These are phyloP conservation scores for Sarcodon aspratus DNA, from an alignment of 768 basidiomycete species.

Conservation along the genomic window DNA sequence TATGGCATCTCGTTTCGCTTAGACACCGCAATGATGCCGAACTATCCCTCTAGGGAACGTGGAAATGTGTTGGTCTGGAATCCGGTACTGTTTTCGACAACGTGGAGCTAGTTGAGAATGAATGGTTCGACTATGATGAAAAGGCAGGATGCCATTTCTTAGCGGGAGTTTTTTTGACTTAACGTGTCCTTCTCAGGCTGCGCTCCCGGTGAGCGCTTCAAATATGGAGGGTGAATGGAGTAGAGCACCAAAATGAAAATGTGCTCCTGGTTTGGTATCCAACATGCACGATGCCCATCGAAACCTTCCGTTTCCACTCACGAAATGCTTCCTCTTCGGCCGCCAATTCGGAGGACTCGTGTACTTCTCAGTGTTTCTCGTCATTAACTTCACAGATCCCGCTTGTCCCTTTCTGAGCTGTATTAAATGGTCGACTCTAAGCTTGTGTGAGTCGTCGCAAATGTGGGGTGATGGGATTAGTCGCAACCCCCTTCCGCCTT, in stretches of 20 bases:
- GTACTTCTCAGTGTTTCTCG: constrained; percentile 39
- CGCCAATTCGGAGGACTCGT: not conserved
- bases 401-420: too few species aligned
- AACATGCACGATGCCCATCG: constrained; percentile 13
- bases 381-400: constrained; percentile 50
- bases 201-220: constrained; percentile 60
- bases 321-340: not conserved
- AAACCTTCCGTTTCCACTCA: constrained; percentile 21
- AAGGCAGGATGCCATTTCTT: constrained; percentile 24
- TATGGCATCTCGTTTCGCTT: constrained; percentile 18
- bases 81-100: constrained; percentile 48
- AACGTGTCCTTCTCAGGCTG: constrained; percentile 26
- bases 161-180: not conserved
- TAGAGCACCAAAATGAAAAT: constrained; percentile 27
- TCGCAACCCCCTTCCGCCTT: constrained; percentile 18
- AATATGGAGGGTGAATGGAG: constrained; percentile 55
- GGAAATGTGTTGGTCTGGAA: constrained; percentile 61
- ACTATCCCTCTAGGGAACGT: constrained; percentile 44
- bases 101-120: constrained; percentile 51
- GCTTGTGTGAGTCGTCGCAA: too few species aligned
- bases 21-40: not conserved
- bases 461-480: too few species aligned
- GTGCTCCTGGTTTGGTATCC: not conserved
- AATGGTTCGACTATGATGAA: constrained; percentile 90
- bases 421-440: too few species aligned